Base-by-base conservation (phyloP, 352 stramenopile species). In the Paralagenidium karlingii region DNA sequence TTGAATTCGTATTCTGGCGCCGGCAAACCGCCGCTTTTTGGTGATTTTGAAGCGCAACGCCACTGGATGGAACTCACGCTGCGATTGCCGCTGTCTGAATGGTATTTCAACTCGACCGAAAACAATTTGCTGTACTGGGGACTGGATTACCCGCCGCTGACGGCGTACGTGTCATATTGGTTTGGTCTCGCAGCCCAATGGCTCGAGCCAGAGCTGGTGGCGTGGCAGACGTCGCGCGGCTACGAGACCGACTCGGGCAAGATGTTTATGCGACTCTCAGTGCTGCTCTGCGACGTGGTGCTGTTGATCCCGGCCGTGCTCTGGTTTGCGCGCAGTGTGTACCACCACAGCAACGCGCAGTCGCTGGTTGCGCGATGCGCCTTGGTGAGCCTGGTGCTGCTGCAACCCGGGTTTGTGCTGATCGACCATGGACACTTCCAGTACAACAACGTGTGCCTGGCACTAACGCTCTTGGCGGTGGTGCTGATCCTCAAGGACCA, bases 1-100 rank as follows among this genome's bases (percentile, higher is more conserved):
- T 55, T 93, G 5, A 68, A 91, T 38, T 69, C 63, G 41, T 94
- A 91, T 64, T 93, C 79, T 7, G 82, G 82, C 12, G 63, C 62
- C n/a, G 38, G 41, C 34, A 83, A 55, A 25, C 60, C 74, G 32
- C 80, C 83, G 13, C 85, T 93, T 67, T 95, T 92, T 51, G 95
- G 95, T 26, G 95, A 99, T 58, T 98, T 96, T 62, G 95, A 99
- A 56, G 95, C 94, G 3, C 94, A 99, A 60, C 83, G 95, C 25
- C 95, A 99, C 63, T 99, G 95, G 95, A 99, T 99, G 94, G 95
- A 99, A 68, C 69, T 99, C 34, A 98, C 95, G 21, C 73, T 76
- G 31, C 68, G 94, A 41, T 48, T 98, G 40, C 93, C 93, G 1
- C 39, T 97, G 10, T 75, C 60, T 3, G 69, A 97, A 36, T 99